Base-by-base conservation (phyloP, 306 rosid species). In the Albizia julibrissin region DNA sequence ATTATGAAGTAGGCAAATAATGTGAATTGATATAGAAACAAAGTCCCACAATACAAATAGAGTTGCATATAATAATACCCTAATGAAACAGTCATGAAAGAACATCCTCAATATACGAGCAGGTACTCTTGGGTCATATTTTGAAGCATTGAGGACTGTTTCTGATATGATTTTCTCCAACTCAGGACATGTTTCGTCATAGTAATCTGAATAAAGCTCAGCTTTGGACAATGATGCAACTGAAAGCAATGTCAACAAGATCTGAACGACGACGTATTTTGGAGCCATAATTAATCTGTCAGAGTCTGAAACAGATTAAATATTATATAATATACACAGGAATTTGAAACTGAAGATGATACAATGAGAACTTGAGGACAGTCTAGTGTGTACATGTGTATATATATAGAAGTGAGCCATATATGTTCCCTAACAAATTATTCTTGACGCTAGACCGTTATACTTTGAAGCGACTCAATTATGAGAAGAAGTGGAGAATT, bases 81-180 rank as follows among this genome's bases (percentile, higher is more conserved):
- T 91, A 74, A 91, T 83, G 86, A 91, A 91, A 85, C 94, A 93
- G 56, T 91, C 98, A 67, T 89, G 98, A 86, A 93, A 91, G 87
- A 91, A 90, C 92, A 93, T 88, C 78, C 97, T 86, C 37, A 91
- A 80, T 80, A 90, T 75, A 40, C 93, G 89, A 80, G 98, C 89
- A 10, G 94, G 97, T 21, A 90, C 93, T 87, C 81, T 91, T 6
- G 92, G 87, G 52, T 93, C 94, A 56, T 82, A 42, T 49, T 26
- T 82, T 50, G 94, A 85, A 79, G 98, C 93, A 18, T 82, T 84
- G 15, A 75, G 84, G 44, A 93, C 92, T 0, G 93, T 81, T 27
- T 87, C 90, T 6, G 88, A 85, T 50, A 91, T 83, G 33, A 93
- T 88, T 34, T 84, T 88, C 81, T 93, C 93, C 33, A 85, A 86